Evolutionary conservation across 116 monocot species (phyloP), one percentile per base, ranked within the genome.

Genomic region (Phalaenopsis hybrid): DNA sequence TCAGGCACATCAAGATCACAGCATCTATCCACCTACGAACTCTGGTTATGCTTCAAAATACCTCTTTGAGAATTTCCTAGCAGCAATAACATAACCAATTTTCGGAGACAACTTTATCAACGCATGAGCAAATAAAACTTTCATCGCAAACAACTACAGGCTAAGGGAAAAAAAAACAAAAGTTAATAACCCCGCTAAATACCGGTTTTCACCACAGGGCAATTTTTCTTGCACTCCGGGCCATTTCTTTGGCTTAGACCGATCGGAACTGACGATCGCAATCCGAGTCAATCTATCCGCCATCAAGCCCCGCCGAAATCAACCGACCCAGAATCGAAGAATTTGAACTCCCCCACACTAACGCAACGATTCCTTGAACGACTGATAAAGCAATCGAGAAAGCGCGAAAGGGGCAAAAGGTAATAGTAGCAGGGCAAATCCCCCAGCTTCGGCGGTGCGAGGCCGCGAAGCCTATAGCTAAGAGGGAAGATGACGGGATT

Each of bases 231-330:
- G 81, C 90, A 90, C 77, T 90, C 85, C 78, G 87, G 90, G 28
- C 87, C 90, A 90, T 77, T 90, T 90, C 49, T 85, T 90, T 6
- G 90, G 90, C 77, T 87, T 87, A 79, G 85, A 90, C 6, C 87
- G 87, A 80, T 90, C 90, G 5, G 86, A 82, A 72, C 84, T 86
- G 43, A 89, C 89, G 77, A 89, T 89, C 33, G 89, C 89, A 20
- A 89, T 89, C 80, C 89, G 84, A 51, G 89, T 89, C 80, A 86
- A 84, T 49, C 89, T 84, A 89, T 89, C 86, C 17, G 89, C 86
- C 89, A 89, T 89, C 75, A 49, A 28, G 78, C 28, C 44, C 25
- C 73, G 45, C 65, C 51, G 25, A 31, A 25, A 21, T 31, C 37
- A 58, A 79, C 44, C 18, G 74, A 79, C 63, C 50, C 28, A 44